phyloP scores from a whole-genome alignment of 2,329 filamentous ascomycete genomes.

The Hypocreales sp. region DNA sequence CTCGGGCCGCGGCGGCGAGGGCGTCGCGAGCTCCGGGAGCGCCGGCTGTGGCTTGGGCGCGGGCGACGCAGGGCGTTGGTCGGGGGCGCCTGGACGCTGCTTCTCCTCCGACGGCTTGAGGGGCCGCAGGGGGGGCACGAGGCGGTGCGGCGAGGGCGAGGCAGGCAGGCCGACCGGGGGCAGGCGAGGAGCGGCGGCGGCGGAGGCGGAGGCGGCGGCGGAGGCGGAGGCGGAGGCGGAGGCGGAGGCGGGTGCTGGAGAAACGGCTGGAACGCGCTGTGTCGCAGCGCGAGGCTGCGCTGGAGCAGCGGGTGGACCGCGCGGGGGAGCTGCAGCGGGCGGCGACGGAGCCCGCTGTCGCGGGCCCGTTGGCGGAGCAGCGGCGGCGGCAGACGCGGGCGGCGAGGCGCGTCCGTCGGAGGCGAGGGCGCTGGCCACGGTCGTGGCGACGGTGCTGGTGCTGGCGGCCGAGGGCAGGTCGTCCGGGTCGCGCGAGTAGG shows the following conservation, averaged over 20 bases:
- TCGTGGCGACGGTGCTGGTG: background rate
- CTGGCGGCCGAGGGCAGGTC: constrained; percentile 5
- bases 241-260: too few species aligned
- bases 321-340: too few species aligned
- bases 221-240: too few species aligned
- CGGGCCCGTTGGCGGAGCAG: background rate
- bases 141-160: too few species aligned
- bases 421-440: background rate
- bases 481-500: constrained; percentile 33
- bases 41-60: constrained; percentile 4
- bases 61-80: background rate
- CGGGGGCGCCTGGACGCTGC: constrained; percentile 4
- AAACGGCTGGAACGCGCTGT: too few species aligned
- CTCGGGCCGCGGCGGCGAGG: constrained; percentile 15
- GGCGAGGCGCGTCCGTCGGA: constrained; percentile 1
- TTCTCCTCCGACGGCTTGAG: too few species aligned
- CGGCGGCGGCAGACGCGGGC: background rate
- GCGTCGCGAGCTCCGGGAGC: constrained; percentile 6
- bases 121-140: background rate
- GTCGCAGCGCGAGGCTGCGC: too few species aligned
- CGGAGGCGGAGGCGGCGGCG: too few species aligned
- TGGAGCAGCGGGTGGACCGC: too few species aligned
- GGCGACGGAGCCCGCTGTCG: too few species aligned
- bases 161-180: too few species aligned
- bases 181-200: too few species aligned